Evolutionary conservation across 163 green algal species (phyloP).

Genomic region (Scenedesmus sp.): DNA sequence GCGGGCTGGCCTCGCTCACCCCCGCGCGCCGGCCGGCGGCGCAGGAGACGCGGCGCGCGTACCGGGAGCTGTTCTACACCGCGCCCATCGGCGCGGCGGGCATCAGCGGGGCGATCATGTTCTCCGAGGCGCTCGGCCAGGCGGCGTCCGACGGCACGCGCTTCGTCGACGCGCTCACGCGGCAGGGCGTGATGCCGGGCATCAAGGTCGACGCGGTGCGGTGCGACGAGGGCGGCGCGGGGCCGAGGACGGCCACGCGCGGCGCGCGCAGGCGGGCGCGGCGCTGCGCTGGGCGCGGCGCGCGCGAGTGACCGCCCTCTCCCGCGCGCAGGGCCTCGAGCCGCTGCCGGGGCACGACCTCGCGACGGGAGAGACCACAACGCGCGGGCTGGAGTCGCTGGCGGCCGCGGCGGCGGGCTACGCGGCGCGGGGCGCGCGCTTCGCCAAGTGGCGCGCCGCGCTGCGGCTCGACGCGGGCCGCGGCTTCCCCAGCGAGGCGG

Average conservation of each 20-base stretch:
- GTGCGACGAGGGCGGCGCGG: background rate
- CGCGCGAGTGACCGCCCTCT: no score
- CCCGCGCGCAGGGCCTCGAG: slow-evolving; percentile 69
- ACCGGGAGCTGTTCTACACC: slow-evolving; percentile 80
- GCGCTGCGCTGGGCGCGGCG: no score
- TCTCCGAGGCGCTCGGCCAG: slow-evolving; percentile 83
- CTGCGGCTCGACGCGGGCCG: slow-evolving; percentile 38
- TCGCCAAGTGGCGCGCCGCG: slow-evolving; percentile 45
- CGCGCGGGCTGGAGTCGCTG: slow-evolving; percentile 77
- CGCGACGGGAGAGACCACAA: slow-evolving; percentile 76
- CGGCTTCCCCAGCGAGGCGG: slow-evolving; percentile 56
- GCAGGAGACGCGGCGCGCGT: slow-evolving; percentile 71
- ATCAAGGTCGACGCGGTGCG: slow-evolving; percentile 88
- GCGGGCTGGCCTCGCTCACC: background rate
- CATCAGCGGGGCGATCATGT: slow-evolving; percentile 84
- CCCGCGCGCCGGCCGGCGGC: no score
- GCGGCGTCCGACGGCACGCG: slow-evolving; percentile 59
- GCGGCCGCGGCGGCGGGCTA: slow-evolving; percentile 23
- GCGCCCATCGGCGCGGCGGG: slow-evolving; percentile 53
- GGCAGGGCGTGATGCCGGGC: slow-evolving; percentile 74
- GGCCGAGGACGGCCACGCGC: no score
- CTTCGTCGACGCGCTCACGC: slow-evolving; percentile 76
- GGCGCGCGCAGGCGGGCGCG: no score
- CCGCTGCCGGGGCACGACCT: slow-evolving; percentile 58
- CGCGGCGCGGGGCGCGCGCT: background rate